phyloP scores from a whole-genome alignment of 2,329 filamentous ascomycete genomes.

The Colletotrichum sp. region DNA sequence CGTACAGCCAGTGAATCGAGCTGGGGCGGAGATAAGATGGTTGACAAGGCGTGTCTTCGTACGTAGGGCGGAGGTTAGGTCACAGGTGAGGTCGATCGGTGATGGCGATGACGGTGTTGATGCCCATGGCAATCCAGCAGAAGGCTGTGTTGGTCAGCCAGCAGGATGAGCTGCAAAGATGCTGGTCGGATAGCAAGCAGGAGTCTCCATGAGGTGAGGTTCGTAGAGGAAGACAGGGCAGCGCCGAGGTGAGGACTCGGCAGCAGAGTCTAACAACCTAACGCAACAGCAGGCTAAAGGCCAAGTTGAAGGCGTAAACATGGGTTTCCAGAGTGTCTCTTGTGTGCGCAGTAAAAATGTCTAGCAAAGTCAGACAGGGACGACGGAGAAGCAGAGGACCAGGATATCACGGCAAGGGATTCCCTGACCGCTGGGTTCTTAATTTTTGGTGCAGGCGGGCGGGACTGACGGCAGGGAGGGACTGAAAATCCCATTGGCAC shows the following conservation, averaged over 20 bases:
- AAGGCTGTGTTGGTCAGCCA: background rate
- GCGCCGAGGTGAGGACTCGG: background rate
- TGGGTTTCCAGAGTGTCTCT: background rate
- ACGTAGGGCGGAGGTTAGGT: background rate
- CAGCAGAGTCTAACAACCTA: background rate
- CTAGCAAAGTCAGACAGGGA: background rate
- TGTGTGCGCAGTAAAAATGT: background rate
- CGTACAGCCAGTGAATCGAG: background rate
- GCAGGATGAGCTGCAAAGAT: background rate
- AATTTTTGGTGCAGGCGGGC: conserved; percentile 10
- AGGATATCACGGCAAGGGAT: background rate
- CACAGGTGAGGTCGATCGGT: background rate
- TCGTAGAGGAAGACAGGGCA: background rate
- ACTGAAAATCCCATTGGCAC: conserved; percentile 5
- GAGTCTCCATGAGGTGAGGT: background rate
- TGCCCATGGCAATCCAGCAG: background rate
- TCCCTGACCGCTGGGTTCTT: conserved; percentile 4
- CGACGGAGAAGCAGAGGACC: background rate
- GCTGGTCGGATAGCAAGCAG: background rate
- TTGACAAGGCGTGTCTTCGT: background rate
- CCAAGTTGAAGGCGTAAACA: background rate
- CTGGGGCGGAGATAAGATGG: background rate
- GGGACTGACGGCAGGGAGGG: conserved; percentile 13
- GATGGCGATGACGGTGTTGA: background rate
- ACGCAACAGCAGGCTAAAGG: background rate